Percentiles rank a stretch among this genome's conserved stretches.
phyloP scores from a whole-genome alignment of 1,139 yeast species.

The Diutina catenulata region DNA sequence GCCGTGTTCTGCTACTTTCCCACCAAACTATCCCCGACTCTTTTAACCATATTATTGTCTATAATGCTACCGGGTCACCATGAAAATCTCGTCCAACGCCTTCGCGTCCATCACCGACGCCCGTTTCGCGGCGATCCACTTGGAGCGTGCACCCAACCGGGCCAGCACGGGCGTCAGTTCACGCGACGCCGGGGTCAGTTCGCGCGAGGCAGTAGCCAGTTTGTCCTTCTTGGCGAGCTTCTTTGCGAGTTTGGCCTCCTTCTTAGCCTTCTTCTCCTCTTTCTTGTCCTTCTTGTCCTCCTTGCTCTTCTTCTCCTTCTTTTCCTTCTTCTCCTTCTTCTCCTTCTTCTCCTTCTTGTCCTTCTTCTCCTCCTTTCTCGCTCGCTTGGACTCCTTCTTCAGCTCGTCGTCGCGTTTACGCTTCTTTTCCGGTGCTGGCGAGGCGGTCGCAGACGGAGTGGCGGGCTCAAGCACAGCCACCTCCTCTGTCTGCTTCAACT shows the following conservation, averaged over 20 bases:
- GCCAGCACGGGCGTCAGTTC: constrained; percentile 36
- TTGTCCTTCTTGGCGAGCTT: constrained; percentile 7
- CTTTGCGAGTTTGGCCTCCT: constrained; percentile 7
- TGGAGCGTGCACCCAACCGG: constrained; percentile 69
- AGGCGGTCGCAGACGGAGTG: too few relatives aligned
- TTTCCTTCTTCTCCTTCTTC: constrained; percentile 17
- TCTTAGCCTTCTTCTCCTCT: constrained; percentile 13
- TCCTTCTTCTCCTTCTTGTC: constrained; percentile 16
- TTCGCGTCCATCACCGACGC: constrained; percentile 85
- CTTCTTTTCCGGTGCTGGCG: too few relatives aligned
- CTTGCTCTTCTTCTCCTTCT: not conserved
- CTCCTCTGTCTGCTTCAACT: constrained; percentile 13
- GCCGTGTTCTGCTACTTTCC: too few relatives aligned
- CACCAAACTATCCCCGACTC: too few relatives aligned
- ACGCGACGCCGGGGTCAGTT: constrained; percentile 7
- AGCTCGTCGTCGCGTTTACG: constrained; percentile 14
- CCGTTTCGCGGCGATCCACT: constrained; percentile 78
- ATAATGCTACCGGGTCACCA: constrained; percentile 41
- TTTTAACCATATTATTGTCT: constrained; percentile 6
- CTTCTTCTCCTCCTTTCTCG: constrained; percentile 13
- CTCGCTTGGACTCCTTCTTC: constrained; percentile 15
- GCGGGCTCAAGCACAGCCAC: constrained; percentile 7
- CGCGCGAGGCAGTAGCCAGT: constrained; percentile 10
- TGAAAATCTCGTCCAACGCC: constrained; percentile 83
- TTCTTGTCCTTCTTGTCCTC: not conserved